Evolutionary conservation across 208 protist genomes (phyloP), one percentile per base, ranked within the genome.

Genomic region (Leishmania guyanensis): DNA sequence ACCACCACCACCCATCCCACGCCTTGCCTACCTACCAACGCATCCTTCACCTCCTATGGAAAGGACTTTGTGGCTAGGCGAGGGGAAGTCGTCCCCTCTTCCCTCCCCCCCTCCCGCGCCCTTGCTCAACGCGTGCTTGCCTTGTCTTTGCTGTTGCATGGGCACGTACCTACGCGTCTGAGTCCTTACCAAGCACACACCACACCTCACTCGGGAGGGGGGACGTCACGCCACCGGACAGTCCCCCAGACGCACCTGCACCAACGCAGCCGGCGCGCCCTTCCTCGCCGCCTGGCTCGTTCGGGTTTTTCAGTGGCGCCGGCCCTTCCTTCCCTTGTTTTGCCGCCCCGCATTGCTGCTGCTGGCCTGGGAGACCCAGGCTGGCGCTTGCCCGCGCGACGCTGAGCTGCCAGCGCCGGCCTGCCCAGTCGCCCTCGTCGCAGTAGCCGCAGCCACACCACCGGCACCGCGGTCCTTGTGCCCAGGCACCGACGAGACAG

Each of bases 281-380:
- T 54, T 54, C 51, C 51, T 39, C 51, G 9, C 14, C 14, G 14
- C 51, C 9, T 1, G 51, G 12, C 51, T 22, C 22, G 22, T 10
- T 22, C 22, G 22, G 56, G 56, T 62, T 1, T 50, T 8, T 33
- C 22, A 69, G 36, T 53, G 51, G n/a, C 51, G 43, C 22, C 79
- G 86, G 0, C 81, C 85, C 58, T 91, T 90, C 73, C 79, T 90
- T 0, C 86, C 86, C 1, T 64, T 85, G 43, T 75, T 75, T 0
- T 56, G 60, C 14, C 46, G 43, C 62, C 80, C 83, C 22, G 48
- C 33, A 65, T 62, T 85, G 83, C 48, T 85, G 50, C 39, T 83
- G 82, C 58, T 79, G 76, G 51, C 33, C 66, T 62, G 54, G 26
- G 48, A 73, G 39, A 39, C 5, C 39, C 36, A 26, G 5, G 2